These are phyloP conservation scores for Ascochyta clinopodiicola DNA, from an alignment of 2,329 filamentous ascomycete species.

Conservation along the genomic window DNA sequence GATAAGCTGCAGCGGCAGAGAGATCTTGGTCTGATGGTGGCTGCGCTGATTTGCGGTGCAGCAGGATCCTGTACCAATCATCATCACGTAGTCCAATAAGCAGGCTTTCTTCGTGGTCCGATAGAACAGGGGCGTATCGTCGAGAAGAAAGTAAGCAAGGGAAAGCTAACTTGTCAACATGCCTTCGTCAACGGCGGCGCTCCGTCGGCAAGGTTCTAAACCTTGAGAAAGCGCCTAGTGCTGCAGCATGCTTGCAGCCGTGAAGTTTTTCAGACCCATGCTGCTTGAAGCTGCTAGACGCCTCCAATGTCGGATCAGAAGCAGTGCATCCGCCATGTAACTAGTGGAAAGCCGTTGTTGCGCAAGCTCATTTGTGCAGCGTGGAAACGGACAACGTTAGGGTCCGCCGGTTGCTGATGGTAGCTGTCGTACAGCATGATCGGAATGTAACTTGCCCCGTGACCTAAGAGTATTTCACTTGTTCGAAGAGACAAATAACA, in stretches of 20 bases:
- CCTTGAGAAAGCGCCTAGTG: constrained; percentile 29
- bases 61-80: constrained; percentile 33
- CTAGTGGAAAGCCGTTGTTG: constrained; percentile 39
- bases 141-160: constrained; percentile 43
- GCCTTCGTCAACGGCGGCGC: constrained; percentile 30
- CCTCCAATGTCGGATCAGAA: constrained; percentile 34
- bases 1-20: constrained; percentile 30
- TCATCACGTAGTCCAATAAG: constrained; percentile 11
- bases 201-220: constrained; percentile 40
- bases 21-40: constrained; percentile 35
- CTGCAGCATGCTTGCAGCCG: constrained; percentile 36
- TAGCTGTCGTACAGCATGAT: constrained; percentile 36
- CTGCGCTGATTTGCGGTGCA: constrained; percentile 26
- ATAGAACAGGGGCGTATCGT: constrained; percentile 29
- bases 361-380: constrained; percentile 38
- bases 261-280: constrained; percentile 26
- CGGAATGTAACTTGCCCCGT: constrained; percentile 42
- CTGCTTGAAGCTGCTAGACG: constrained; percentile 17
- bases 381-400: constrained; percentile 22
- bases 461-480: constrained; percentile 19
- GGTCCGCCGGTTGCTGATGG: constrained; percentile 27
- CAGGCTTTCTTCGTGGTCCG: constrained; percentile 11
- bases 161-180: constrained; percentile 41
- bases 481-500: constrained; percentile 26
- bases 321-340: constrained; percentile 36